Base-by-base conservation (phyloP, 164 flowering plant genomes). In the Berberis vulgaris region DNA sequence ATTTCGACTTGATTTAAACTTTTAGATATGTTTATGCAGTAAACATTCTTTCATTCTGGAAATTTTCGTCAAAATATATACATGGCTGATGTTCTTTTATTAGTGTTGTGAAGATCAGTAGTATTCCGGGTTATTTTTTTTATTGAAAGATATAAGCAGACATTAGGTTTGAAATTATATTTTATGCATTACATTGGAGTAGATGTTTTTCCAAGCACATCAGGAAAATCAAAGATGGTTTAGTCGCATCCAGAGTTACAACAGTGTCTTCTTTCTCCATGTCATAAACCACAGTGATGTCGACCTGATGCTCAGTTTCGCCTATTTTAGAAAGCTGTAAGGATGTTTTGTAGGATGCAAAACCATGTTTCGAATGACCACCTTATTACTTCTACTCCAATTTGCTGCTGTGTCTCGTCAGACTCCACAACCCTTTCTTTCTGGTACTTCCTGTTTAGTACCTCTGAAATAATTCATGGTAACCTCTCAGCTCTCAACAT, bases 361-460 rank as follows among this genome's bases (percentile, higher is more conserved):
- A 78, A 7, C 85, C 83, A 49, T 10, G 63, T 38, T 55, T 60
- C 46, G 79, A 65, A 26, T 68, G 74, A 41, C 78, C 80, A 9
- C 85, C 85, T 71, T 79, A 76, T 66, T 43, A 79, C 81, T 65
- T 79, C 47, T 54, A 79, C 12, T 43, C 68, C 79, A 54, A 81
- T 64, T 61, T 43, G 59, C 57, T 76, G 77, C 40, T 54, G 41
- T 9, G 65, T 40, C 60, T 81, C 82, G 59, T 81, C 79, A 6
- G 65, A 54, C 50, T 77, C 82, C 41, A 70, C 76, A 7, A 79
- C 68, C 67, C 67, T 75, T 54, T 79, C 82, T 67, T 79, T 81
- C 57, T 81, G 82, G 70, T 66, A 69, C 9, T 52, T 62, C 69
- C 73, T 38, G 1, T 38, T 66, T 65, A 62, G 2, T 39, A 63